phyloP scores from a whole-genome alignment of 1,139 yeast species.

The Kluyveromyces marxianus region DNA sequence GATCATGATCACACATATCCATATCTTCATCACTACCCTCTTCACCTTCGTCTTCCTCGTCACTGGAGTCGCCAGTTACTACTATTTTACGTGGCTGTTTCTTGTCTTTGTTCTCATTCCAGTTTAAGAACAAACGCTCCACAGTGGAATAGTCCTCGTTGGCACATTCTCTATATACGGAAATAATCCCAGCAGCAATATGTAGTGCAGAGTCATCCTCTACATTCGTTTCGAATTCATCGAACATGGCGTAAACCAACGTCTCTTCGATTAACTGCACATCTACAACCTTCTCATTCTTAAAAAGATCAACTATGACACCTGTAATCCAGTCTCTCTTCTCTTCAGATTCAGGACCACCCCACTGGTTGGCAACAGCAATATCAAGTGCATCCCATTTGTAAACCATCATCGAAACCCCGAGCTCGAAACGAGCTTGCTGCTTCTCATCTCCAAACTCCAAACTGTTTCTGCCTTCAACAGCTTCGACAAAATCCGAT shows the following conservation, averaged over 20 bases:
- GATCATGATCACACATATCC: constrained; percentile 23
- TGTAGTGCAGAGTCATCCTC: constrained; percentile 84
- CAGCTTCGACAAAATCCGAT: constrained; percentile 34
- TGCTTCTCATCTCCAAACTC: constrained; percentile 53
- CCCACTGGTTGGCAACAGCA: constrained; percentile 97
- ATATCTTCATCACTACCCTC: constrained; percentile 38
- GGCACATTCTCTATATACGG: constrained; percentile 57
- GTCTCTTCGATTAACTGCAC: constrained; percentile 78
- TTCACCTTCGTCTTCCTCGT: constrained; percentile 39
- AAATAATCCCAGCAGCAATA: constrained; percentile 60
- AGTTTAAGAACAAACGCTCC: constrained; percentile 52
- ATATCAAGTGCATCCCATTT: constrained; percentile 83
- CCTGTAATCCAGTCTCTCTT: constrained; percentile 95
- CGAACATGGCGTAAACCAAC: constrained; percentile 81
- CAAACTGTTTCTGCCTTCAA: constrained; percentile 35
- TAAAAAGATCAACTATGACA: constrained; percentile 70
- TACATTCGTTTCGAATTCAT: constrained; percentile 81
- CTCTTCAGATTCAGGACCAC: constrained; percentile 84
- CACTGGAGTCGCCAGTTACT: constrained; percentile 29
- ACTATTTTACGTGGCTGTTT: constrained; percentile 29
- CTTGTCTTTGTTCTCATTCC: constrained; percentile 45
- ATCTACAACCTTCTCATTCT: constrained; percentile 55
- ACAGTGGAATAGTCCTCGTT: constrained; percentile 45
- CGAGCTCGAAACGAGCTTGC: constrained; percentile 86
- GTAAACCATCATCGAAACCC: constrained; percentile 82